These are phyloP conservation scores for Zhuliangozyma blackwelliae DNA, from an alignment of 1,139 yeast genomes.

Conservation along the genomic window DNA sequence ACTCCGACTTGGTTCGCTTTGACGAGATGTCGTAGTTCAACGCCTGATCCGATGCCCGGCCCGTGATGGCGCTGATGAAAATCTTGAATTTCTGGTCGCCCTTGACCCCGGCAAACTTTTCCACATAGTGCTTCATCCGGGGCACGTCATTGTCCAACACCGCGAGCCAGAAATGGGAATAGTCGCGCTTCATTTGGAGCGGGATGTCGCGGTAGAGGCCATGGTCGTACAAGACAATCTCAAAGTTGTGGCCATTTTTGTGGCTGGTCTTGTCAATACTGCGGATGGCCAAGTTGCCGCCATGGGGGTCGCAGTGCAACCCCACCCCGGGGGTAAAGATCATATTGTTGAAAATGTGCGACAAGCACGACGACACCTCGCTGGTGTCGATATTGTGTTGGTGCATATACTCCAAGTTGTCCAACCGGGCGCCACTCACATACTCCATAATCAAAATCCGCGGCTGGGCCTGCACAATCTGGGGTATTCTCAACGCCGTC, in stretches of 20 bases:
- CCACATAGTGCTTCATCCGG: slow-evolving; percentile 69
- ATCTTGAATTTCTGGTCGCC: slow-evolving; percentile 76
- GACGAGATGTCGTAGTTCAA: slow-evolving; percentile 47
- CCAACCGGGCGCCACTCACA: slow-evolving; percentile 77
- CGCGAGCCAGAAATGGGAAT: slow-evolving; percentile 92
- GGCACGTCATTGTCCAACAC: slow-evolving; percentile 65
- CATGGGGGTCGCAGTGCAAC: slow-evolving; percentile 97
- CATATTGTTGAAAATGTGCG: slow-evolving; percentile 92
- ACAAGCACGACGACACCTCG: slow-evolving; percentile 77
- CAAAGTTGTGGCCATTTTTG: slow-evolving; percentile 68
- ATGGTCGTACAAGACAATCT: slow-evolving; percentile 88
- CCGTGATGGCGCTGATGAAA: slow-evolving; percentile 92
- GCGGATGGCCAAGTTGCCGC: slow-evolving; percentile 88
- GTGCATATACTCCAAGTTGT: slow-evolving; percentile 63
- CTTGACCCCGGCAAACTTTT: slow-evolving; percentile 72
- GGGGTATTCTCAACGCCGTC: slow-evolving; percentile 81
- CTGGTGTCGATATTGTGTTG: slow-evolving; percentile 63
- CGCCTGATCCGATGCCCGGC: slow-evolving; percentile 53
- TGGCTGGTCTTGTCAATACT: slow-evolving; percentile 17
- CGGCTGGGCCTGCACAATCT: slow-evolving; percentile 59
- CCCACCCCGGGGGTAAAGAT: slow-evolving; percentile 90
- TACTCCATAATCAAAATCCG: slow-evolving; percentile 88
- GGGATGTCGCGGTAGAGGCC: slow-evolving; percentile 89
- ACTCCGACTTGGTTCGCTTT: slow-evolving; percentile 54
- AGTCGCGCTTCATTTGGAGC: slow-evolving; percentile 68